Percentiles rank a stretch among this genome's conserved stretches.
Evolutionary conservation across 2,329 filamentous ascomycete species (phyloP).

Genomic region (Pleomassaria siparia): DNA sequence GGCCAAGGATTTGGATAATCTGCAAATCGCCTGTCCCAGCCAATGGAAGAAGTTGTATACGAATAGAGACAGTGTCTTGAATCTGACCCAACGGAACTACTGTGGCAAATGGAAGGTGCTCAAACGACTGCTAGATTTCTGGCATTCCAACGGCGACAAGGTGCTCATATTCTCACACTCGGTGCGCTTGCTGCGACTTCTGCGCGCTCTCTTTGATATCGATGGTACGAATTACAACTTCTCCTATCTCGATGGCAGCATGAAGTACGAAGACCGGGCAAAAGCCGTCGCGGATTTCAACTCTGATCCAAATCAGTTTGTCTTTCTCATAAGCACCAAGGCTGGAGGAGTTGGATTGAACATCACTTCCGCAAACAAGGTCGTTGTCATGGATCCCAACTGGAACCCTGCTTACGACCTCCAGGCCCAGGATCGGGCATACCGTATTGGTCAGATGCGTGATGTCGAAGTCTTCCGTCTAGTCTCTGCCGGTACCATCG

Average conservation of each 20-base stretch:
- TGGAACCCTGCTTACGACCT: constrained; percentile 97
- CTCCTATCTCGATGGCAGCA: constrained; percentile 83
- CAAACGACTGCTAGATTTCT: constrained; percentile 82
- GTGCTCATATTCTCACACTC: constrained; percentile 95
- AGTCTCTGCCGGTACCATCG: constrained; percentile 87
- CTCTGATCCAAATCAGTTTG: constrained; percentile 80
- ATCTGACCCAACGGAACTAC: constrained; percentile 82
- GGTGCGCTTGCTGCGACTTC: constrained; percentile 78
- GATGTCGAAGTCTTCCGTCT: constrained; percentile 96
- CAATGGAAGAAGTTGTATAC: constrained; percentile 73
- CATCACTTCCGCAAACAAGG: constrained; percentile 96
- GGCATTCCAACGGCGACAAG: constrained; percentile 88
- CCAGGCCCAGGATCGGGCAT: constrained; percentile 94
- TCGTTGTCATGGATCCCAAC: constrained; percentile 94
- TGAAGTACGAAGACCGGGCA: constrained; percentile 81
- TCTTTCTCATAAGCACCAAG: constrained; percentile 92
- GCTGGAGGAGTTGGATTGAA: constrained; percentile 93
- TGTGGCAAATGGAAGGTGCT: constrained; percentile 97
- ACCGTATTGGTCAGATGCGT: constrained; percentile 88
- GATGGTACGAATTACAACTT: constrained; percentile 79
- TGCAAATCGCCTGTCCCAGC: constrained; percentile 74
- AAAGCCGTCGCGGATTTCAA: constrained; percentile 89
- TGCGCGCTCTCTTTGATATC: constrained; percentile 81
- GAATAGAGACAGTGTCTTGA: constrained; percentile 75
- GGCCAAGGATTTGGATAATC: constrained; percentile 71